Conservation (phyloP, 495 filamentous ascomycete species). For the Astrothelium macrocarpum region DNA sequence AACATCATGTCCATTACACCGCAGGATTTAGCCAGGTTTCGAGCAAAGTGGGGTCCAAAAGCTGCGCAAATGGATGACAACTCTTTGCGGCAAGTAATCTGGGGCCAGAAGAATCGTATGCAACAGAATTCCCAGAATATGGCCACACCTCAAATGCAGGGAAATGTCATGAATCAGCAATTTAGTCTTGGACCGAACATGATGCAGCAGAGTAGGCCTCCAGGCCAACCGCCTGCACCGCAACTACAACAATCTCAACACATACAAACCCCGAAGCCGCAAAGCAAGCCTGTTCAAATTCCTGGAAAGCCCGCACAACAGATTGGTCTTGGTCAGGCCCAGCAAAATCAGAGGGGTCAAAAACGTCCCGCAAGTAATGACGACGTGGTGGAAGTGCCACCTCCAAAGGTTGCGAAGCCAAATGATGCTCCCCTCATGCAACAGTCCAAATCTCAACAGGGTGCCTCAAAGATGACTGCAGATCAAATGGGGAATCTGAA, state of each 20-base stretch:
- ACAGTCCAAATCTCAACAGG: constrained; percentile 30
- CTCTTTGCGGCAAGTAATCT: constrained; percentile 39
- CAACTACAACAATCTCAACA: constrained; percentile 20
- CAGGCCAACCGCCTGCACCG: constrained; percentile 6
- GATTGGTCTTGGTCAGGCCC: constrained; percentile 13
- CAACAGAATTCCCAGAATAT: constrained; percentile 11
- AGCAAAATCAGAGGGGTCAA: constrained; percentile 29
- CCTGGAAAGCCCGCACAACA: constrained; percentile 23
- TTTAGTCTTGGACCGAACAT: neutral
- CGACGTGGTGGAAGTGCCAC: constrained; percentile 49
- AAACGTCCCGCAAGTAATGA: constrained; percentile 53
- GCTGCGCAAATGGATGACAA: constrained; percentile 42
- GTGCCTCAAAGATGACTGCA: constrained; percentile 29
- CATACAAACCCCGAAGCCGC: constrained; percentile 13
- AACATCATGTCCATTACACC: neutral
- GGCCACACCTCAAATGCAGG: neutral
- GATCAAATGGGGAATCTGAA: constrained; percentile 38
- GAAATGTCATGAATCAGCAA: neutral
- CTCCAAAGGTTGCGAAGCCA: constrained; percentile 30
- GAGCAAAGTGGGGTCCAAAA: constrained; percentile 20
- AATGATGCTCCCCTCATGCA: constrained; percentile 32
- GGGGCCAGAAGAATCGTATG: constrained; percentile 23
- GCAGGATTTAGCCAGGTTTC: constrained; percentile 20
- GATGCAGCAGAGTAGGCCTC: constrained; percentile 17
- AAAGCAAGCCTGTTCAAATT: constrained; percentile 7